Evolutionary conservation across 129 eudicot species (phyloP).

Genomic region (Ambrosia trifida): DNA sequence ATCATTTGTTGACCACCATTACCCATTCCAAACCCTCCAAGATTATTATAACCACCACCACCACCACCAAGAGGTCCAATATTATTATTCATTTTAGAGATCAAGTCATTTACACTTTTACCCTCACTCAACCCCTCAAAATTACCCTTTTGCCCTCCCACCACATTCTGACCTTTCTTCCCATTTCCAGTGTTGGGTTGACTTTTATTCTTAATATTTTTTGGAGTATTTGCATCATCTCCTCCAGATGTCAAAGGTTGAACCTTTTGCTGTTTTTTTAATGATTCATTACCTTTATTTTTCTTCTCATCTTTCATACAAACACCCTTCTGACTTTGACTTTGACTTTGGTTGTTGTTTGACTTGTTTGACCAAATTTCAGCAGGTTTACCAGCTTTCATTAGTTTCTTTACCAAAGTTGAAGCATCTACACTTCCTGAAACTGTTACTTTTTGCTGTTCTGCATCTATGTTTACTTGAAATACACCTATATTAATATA

Average conservation of each 20-base stretch:
- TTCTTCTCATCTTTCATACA: slow-evolving; percentile 51
- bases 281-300: slow-evolving; percentile 45
- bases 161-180: slow-evolving; percentile 44
- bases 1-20: slow-evolving; percentile 45
- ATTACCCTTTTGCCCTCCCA: slow-evolving; percentile 35
- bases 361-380: slow-evolving; percentile 66
- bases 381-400: slow-evolving; percentile 68
- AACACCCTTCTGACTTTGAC: slow-evolving; percentile 40
- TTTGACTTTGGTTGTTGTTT: slow-evolving; percentile 40
- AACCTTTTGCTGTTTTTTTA: slow-evolving; percentile 51
- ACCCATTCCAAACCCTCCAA: slow-evolving; percentile 35
- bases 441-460: slow-evolving; percentile 70
- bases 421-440: slow-evolving; percentile 64
- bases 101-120: slow-evolving; percentile 43
- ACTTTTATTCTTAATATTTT: slow-evolving; percentile 22
- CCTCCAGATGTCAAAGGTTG: slow-evolving; percentile 36
- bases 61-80: slow-evolving; percentile 26
- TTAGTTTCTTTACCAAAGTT: slow-evolving; percentile 58
- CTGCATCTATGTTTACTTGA: slow-evolving; percentile 71
- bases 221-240: slow-evolving; percentile 28
- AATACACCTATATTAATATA: slow-evolving; percentile 53
- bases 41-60: slow-evolving; percentile 33
- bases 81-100: slow-evolving; percentile 46
- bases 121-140: slow-evolving; percentile 40
- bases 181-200: slow-evolving; percentile 45